phyloP scores from a whole-genome alignment of 2,329 filamentous ascomycete genomes.

The Endocalyx cinctus region DNA sequence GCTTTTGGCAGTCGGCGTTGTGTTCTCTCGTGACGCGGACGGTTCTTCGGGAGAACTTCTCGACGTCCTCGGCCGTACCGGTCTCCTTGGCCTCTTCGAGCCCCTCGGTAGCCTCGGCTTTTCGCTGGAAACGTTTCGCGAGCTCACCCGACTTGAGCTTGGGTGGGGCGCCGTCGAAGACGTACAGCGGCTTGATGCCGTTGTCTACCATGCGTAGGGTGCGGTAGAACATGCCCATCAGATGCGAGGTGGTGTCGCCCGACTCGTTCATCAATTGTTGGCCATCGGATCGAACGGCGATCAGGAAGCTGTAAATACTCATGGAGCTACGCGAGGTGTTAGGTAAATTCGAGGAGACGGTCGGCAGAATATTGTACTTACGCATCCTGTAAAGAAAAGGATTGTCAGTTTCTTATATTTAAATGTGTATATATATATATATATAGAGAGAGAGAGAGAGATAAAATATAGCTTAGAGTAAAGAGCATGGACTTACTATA shows the following conservation, averaged over 20 bases:
- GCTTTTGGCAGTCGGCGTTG: conserved; percentile 86
- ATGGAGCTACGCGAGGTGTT: conserved; percentile 61
- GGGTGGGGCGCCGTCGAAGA: conserved; percentile 94
- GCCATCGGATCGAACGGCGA: conserved; percentile 93
- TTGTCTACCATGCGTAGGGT: conserved; percentile 98
- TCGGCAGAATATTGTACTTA: conserved; percentile 28
- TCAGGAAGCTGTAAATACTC: conserved; percentile 98
- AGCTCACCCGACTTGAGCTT: conserved; percentile 97
- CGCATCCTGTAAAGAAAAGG: conserved; percentile 47
- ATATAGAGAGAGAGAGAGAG: too few species aligned
- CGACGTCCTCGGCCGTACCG: conserved; percentile 92
- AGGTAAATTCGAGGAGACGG: too few species aligned
- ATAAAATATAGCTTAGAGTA: too few species aligned
- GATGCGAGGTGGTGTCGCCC: conserved; percentile 93
- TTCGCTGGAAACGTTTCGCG: conserved; percentile 92
- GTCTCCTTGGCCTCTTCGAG: conserved; percentile 96
- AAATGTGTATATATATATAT: conserved; percentile 10
- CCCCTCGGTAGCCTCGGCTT: conserved; percentile 83
- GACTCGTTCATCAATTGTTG: conserved; percentile 94
- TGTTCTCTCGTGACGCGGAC: conserved; percentile 95
- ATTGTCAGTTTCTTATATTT: conserved; percentile 11
- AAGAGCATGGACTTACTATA: conserved; percentile 63
- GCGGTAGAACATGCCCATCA: conserved; percentile 99
- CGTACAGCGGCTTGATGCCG: conserved; percentile 96
- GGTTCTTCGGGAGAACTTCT: conserved; percentile 92